Conservation (phyloP, 73 alveolate genomes). For the Blepharisma japonicum region DNA sequence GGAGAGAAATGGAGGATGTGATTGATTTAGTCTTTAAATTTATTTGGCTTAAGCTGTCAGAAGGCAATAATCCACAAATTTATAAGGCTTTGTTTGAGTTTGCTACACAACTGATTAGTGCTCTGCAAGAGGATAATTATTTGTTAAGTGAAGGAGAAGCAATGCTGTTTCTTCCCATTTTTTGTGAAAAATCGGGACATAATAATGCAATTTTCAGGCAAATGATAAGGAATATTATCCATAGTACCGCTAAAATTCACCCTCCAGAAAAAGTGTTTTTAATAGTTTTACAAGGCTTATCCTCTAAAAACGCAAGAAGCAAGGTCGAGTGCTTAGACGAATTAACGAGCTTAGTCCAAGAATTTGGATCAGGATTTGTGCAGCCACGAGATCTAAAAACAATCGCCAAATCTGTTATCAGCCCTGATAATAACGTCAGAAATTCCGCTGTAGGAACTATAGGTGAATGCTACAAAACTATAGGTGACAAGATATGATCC, state of each 20-base stretch:
- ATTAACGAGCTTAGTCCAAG: conserved; percentile 30
- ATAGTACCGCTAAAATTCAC: conserved; percentile 33
- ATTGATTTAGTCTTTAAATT: conserved; percentile 51
- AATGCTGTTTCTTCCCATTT: conserved; percentile 31
- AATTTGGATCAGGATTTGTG: conserved; percentile 36
- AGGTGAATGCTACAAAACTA: conserved; percentile 41
- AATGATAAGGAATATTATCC: conserved; percentile 42
- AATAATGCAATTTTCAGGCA: conserved; percentile 45
- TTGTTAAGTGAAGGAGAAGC: conserved; percentile 52
- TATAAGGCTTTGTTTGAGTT: conserved; percentile 45
- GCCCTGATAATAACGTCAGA: conserved; percentile 44
- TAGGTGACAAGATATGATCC: conserved; percentile 52
- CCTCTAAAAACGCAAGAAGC: conserved; percentile 47
- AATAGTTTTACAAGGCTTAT: conserved; percentile 40
- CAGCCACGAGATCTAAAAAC: conserved; percentile 38
- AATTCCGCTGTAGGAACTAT: conserved; percentile 39
- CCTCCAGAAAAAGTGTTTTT: conserved; percentile 34
- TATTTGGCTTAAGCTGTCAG: conserved; percentile 36
- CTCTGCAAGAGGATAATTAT: conserved; percentile 33
- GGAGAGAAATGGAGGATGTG: conserved; percentile 34
- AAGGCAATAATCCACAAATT: conserved; percentile 42
- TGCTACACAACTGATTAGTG: conserved; percentile 28
- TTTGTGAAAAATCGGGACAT: conserved; percentile 54
- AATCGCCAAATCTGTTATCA: conserved; percentile 42
- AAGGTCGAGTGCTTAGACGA: conserved; percentile 59